Conservation (phyloP, 345 rosid genomes). For the rapeseed (Brassica napus) region DNA sequence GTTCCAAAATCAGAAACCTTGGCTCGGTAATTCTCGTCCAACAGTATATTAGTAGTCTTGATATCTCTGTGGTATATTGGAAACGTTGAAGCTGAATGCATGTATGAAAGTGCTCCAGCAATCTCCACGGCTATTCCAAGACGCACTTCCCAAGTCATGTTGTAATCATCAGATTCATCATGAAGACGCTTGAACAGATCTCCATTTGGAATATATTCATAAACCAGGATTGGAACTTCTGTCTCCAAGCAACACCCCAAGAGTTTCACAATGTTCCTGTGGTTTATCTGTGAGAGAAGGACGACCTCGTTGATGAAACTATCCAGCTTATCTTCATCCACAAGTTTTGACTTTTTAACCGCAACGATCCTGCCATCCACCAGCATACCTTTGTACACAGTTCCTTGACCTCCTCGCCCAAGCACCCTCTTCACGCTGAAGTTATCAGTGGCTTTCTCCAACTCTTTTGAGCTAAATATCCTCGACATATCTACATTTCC, state of each 20-base stretch:
- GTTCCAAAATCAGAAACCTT: constrained; percentile 36
- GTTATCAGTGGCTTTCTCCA: constrained; percentile 33
- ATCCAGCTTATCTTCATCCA: constrained; percentile 13
- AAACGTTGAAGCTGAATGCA: constrained; percentile 31
- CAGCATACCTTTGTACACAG: constrained; percentile 37
- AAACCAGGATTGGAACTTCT: constrained; percentile 34
- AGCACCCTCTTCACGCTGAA: constrained; percentile 19
- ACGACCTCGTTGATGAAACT: constrained; percentile 29
- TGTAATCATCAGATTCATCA: constrained; percentile 10
- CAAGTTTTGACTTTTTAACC: constrained; percentile 28
- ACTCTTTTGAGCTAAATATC: constrained; percentile 20
- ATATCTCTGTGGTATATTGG: constrained; percentile 38
- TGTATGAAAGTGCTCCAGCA: constrained; percentile 15
- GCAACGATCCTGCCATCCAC: constrained; percentile 24
- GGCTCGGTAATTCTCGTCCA: constrained; percentile 27
- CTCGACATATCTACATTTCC: constrained; percentile 13
- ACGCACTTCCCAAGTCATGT: constrained; percentile 30
- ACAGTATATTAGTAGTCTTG: constrained; percentile 25
- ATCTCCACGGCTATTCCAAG: constrained; percentile 27
- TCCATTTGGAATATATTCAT: constrained; percentile 35
- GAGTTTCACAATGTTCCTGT: constrained; percentile 34
- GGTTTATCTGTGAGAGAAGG: constrained; percentile 32
- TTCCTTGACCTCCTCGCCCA: constrained; percentile 38
- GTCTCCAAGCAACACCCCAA: constrained; percentile 35
- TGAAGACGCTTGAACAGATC: constrained; percentile 25